Percentiles rank a stretch among this genome's conserved stretches.
Evolutionary conservation across 768 basidiomycete genomes (phyloP).

Genomic region (Pleurotus eryngii): DNA sequence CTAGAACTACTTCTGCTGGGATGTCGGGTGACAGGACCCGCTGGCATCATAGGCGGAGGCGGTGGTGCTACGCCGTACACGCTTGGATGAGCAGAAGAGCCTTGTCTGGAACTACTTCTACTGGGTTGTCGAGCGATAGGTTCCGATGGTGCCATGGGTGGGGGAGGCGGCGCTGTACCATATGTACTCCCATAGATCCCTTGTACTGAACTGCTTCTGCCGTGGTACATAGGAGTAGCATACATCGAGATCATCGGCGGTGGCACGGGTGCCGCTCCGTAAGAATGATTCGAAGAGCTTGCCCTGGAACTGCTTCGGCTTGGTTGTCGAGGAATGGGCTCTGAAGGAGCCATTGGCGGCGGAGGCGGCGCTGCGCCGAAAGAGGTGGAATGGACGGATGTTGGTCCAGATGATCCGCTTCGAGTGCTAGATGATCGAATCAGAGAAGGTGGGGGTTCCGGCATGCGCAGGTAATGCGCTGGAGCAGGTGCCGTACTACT

Average conservation of each 20-base stretch:
- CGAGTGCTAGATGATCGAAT: not conserved
- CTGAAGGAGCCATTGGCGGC: not conserved
- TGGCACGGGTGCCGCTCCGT: conserved; percentile 34
- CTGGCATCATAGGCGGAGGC: not conserved
- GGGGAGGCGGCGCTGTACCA: not conserved
- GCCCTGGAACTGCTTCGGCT: not conserved
- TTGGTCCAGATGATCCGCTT: not conserved
- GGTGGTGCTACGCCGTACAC: not conserved
- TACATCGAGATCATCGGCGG: not conserved
- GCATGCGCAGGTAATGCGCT: conserved; percentile 1
- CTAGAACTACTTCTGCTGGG: not conserved
- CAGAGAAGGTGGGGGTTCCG: not conserved
- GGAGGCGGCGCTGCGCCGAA: conserved; percentile 2
- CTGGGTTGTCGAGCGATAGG: not conserved
- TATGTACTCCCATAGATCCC: not conserved
- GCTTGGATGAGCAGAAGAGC: not conserved
- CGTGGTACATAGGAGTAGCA: not conserved
- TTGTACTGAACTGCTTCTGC: not conserved
- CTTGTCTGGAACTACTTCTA: not conserved
- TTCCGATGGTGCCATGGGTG: not conserved
- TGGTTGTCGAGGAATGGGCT: not conserved
- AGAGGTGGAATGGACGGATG: not conserved
- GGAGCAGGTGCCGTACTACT: not conserved
- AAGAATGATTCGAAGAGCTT: conserved; percentile 31
- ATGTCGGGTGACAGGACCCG: not conserved